Percentiles rank a stretch among this genome's conserved stretches.
Conservation (phyloP, 2,329 filamentous ascomycete species). For the Chrysoporthe cubensis region DNA sequence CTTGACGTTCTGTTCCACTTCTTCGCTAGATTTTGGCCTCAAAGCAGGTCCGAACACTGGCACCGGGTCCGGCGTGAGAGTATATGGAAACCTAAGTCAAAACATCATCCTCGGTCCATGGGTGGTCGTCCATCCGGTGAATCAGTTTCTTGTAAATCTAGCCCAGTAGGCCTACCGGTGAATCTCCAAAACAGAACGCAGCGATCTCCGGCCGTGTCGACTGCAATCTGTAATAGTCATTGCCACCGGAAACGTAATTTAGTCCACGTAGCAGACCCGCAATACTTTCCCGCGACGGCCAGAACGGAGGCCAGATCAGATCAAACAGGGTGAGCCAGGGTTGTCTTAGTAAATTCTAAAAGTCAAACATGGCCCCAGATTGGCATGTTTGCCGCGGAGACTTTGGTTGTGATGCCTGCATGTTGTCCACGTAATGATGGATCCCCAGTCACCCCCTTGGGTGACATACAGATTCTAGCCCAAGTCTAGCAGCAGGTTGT, state of each 20-base stretch:
- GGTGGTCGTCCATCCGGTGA: conserved; percentile 74
- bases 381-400: conserved; percentile 64
- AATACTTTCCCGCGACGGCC: conserved; percentile 48
- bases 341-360: conserved; percentile 62
- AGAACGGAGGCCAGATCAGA: conserved; percentile 62
- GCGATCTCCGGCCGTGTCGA: conserved; percentile 69
- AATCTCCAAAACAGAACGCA: conserved; percentile 70
- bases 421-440: conserved; percentile 65
- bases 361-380: conserved; percentile 60
- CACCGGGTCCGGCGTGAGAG: conserved; percentile 68
- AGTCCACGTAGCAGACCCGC: background rate
- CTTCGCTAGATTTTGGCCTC: conserved; percentile 19
- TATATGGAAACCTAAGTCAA: conserved; percentile 77
- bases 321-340: conserved; percentile 51
- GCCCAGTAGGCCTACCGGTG: conserved; percentile 69
- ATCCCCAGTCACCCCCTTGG: conserved; percentile 75
- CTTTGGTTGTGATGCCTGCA: conserved; percentile 60
- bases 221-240: conserved; percentile 63
- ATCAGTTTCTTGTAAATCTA: conserved; percentile 85
- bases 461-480: conserved; percentile 46
- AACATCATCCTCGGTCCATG: conserved; percentile 77
- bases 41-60: conserved; percentile 67
- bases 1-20: conserved; percentile 41
- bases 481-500: conserved; percentile 45
- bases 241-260: conserved; percentile 19